Conservation (phyloP, 176 grass and related monocot species). For the Chrysopogon serrulatus region DNA sequence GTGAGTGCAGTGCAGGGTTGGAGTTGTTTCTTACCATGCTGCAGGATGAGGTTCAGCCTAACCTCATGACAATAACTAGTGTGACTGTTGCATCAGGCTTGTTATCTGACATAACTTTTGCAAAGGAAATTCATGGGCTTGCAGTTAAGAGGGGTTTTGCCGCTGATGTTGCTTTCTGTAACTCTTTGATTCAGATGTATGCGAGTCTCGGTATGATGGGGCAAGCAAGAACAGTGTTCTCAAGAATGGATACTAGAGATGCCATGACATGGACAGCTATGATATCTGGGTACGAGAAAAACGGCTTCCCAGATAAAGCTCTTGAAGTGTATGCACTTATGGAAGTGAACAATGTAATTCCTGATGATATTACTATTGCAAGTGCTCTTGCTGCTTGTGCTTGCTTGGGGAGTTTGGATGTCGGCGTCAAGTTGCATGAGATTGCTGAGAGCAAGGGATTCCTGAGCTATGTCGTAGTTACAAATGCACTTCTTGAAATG, state of each 20-base stretch:
- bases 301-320: constrained; percentile 62
- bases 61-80: constrained; percentile 71
- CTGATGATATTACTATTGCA: constrained; percentile 67
- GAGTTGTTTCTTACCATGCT: constrained; percentile 70
- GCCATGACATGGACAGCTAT: constrained; percentile 88
- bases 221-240: constrained; percentile 65
- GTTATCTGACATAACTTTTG: constrained; percentile 37
- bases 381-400: constrained; percentile 81
- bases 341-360: constrained; percentile 56
- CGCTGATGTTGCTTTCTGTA: constrained; percentile 52
- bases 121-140: constrained; percentile 72
- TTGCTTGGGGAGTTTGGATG: constrained; percentile 53
- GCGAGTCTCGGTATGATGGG: constrained; percentile 45
- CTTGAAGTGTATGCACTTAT: constrained; percentile 78
- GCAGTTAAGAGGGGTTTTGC: constrained; percentile 70
- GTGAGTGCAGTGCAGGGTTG: constrained; percentile 41
- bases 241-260: constrained; percentile 54
- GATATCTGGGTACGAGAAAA: constrained; percentile 97
- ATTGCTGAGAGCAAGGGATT: constrained; percentile 54
- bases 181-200: constrained; percentile 95
- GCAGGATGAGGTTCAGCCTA: constrained; percentile 62
- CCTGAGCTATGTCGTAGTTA: constrained; percentile 45
- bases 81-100: constrained; percentile 67
- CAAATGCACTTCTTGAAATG: constrained; percentile 74
- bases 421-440: constrained; percentile 74